Percentiles rank a stretch among this genome's conserved stretches.
These are phyloP conservation scores for Magnolia changhungtana DNA, from an alignment of 164 flowering plant species.

Conservation along the genomic window DNA sequence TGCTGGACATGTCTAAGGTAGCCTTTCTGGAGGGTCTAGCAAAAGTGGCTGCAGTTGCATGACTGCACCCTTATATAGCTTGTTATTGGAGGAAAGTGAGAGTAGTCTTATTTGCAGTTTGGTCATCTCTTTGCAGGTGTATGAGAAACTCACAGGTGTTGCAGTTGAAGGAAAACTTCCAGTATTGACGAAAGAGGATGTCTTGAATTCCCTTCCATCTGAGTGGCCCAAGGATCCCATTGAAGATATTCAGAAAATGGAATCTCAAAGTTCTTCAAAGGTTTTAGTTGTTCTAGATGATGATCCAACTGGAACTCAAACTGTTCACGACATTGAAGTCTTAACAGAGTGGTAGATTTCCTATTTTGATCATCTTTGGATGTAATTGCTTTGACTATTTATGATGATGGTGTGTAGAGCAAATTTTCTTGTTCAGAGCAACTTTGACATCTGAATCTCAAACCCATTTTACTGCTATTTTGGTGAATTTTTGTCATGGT, in stretches of 20 bases:
- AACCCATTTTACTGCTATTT: background rate
- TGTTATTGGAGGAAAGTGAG: background rate
- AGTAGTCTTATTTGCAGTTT: background rate
- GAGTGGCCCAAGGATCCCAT: slow-evolving; percentile 86
- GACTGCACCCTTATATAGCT: background rate
- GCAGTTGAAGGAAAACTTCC: slow-evolving; percentile 81
- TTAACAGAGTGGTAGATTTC: slow-evolving; percentile 85
- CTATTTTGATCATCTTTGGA: background rate
- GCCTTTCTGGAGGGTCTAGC: too few relatives aligned
- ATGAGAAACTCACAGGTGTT: slow-evolving; percentile 86
- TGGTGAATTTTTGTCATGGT: background rate
- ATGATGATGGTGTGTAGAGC: background rate
- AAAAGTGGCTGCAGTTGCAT: too few relatives aligned
- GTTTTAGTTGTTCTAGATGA: slow-evolving; percentile 92
- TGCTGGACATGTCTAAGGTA: too few relatives aligned
- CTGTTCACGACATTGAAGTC: slow-evolving; percentile 95
- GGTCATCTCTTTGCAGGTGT: slow-evolving; percentile 53
- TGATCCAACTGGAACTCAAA: slow-evolving; percentile 99
- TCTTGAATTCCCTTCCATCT: slow-evolving; percentile 72
- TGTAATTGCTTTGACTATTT: background rate
- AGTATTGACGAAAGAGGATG: slow-evolving; percentile 52
- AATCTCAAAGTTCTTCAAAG: slow-evolving; percentile 39
- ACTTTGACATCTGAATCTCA: background rate
- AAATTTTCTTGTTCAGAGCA: background rate
- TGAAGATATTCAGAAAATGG: slow-evolving; percentile 52